These are phyloP conservation scores for Anthracocystis setariae DNA, from an alignment of 1,284 basidiomycete genomes.

Conservation along the genomic window DNA sequence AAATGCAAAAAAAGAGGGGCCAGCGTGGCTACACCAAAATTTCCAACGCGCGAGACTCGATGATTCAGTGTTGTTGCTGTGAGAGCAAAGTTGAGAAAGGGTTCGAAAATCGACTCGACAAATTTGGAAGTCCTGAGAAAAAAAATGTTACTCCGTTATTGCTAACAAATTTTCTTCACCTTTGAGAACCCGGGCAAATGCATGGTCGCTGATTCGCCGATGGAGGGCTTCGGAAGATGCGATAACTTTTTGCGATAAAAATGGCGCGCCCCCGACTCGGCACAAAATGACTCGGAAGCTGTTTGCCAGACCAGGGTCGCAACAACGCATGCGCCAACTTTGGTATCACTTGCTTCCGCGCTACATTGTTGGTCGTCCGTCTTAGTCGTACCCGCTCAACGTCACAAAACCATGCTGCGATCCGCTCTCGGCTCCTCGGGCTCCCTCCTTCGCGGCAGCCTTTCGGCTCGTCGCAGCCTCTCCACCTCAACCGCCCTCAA, in stretches of 20 bases:
- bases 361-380: background rate
- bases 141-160: background rate
- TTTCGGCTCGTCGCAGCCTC: conserved; percentile 26
- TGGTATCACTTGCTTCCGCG: background rate
- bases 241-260: conserved; percentile 10
- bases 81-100: no score
- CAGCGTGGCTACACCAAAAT: conserved; percentile 11
- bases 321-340: conserved; percentile 14
- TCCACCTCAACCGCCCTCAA: conserved; percentile 20
- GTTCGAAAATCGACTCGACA: no score
- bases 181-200: conserved; percentile 5
- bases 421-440: conserved; percentile 26
- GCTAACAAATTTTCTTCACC: background rate
- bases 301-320: conserved; percentile 3
- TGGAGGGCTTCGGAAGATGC: conserved; percentile 10
- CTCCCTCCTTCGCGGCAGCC: conserved; percentile 23
- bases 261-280: conserved; percentile 7
- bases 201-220: conserved; percentile 25
- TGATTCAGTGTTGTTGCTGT: no score
- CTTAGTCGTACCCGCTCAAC: background rate
- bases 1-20: conserved; percentile 6
- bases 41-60: conserved; percentile 9
- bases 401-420: conserved; percentile 21
- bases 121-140: background rate
- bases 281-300: conserved; percentile 28